A percentile compares a stretch with the other conserved stretches of the same genome.
These are phyloP conservation scores for Zygosaccharomyces sapae DNA, from an alignment of 1,139 yeast species.

Conservation along the genomic window DNA sequence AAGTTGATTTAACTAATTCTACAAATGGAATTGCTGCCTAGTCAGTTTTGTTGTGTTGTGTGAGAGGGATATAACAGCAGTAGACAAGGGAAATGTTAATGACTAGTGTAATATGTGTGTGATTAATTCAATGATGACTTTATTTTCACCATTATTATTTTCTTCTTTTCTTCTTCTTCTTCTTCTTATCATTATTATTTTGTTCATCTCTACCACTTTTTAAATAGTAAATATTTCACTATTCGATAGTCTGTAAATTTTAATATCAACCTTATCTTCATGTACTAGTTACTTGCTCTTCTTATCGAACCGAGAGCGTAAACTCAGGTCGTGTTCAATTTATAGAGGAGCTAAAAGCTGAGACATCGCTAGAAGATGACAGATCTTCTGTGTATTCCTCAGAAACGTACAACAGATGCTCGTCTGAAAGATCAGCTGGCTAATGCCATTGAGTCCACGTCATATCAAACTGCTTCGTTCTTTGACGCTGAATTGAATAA, in stretches of 20 bases:
- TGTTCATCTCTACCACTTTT: background rate
- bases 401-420: constrained; percentile 42
- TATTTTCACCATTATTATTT: constrained; percentile 6
- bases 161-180: background rate
- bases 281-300: background rate
- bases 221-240: too few species aligned
- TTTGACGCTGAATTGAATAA: constrained; percentile 51
- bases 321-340: background rate
- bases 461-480: constrained; percentile 59
- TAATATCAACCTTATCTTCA: too few species aligned
- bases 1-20: constrained; percentile 21
- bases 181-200: background rate
- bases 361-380: constrained; percentile 9
- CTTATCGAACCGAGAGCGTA: too few species aligned
- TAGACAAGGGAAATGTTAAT: background rate
- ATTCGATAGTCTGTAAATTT: background rate
- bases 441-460: constrained; percentile 53
- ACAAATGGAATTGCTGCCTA: constrained; percentile 7
- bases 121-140: constrained; percentile 2
- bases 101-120: constrained; percentile 4
- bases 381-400: constrained; percentile 20
- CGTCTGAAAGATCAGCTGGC: constrained; percentile 47
- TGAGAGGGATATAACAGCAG: background rate
- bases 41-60: background rate
- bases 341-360: background rate